These are phyloP conservation scores for Neonectria neomacrospora DNA, from an alignment of 2,329 filamentous ascomycete genomes.

Conservation along the genomic window DNA sequence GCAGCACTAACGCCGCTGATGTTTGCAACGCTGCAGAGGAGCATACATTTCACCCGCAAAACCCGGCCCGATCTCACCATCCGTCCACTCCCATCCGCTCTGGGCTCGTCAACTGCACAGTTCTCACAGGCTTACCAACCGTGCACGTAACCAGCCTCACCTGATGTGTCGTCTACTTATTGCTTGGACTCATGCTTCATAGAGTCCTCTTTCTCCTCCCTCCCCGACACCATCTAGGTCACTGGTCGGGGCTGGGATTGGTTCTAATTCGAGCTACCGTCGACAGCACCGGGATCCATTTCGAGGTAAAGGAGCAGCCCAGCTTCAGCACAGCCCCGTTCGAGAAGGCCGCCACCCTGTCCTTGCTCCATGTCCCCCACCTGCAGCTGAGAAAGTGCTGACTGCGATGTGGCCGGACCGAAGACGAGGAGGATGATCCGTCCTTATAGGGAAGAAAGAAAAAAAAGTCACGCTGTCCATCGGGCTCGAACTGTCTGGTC, in stretches of 20 bases:
- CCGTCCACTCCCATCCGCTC: slow-evolving; percentile 6
- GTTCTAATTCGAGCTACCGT: slow-evolving; percentile 13
- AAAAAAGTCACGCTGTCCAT: slow-evolving; percentile 12
- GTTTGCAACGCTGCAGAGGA: neutral
- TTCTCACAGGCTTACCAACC: neutral
- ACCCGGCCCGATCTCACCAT: slow-evolving; percentile 22
- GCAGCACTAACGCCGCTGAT: slow-evolving; percentile 3
- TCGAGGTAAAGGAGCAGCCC: slow-evolving; percentile 5
- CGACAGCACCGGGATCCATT: slow-evolving; percentile 8
- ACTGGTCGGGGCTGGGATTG: slow-evolving; percentile 8
- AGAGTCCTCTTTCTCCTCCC: neutral
- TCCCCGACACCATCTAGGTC: neutral
- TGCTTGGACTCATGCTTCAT: neutral
- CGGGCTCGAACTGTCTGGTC: neutral
- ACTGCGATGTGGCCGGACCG: neutral
- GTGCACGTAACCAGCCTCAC: neutral
- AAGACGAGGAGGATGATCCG: slow-evolving; percentile 10
- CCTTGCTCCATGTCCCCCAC: slow-evolving; percentile 11
- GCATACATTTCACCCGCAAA: slow-evolving; percentile 17
- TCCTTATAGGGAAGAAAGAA: neutral
- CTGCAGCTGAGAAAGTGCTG: slow-evolving; percentile 20
- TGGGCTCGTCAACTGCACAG: neutral
- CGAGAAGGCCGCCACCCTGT: slow-evolving; percentile 15
- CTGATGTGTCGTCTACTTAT: neutral
- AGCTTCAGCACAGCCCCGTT: slow-evolving; percentile 24